A percentile compares a stretch with the other conserved stretches of the same genome.
Evolutionary conservation across 2,329 filamentous ascomycete species (phyloP).

Genomic region (Colletotrichum siamense): DNA sequence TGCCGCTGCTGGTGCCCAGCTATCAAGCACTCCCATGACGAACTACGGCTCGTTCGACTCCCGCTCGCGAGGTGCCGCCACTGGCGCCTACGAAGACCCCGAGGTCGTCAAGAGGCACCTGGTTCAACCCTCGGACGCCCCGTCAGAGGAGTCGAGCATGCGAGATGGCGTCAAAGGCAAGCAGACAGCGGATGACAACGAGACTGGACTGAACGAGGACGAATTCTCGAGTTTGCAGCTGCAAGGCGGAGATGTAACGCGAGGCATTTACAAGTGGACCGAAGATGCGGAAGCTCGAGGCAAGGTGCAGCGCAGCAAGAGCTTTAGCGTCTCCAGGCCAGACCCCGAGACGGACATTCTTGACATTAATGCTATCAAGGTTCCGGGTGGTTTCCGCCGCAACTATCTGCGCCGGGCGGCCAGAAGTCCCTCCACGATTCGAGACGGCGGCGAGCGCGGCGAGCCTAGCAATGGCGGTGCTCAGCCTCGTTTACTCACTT

Average conservation of each 20-base stretch:
- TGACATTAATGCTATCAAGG: slow-evolving; percentile 88
- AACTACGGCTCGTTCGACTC: slow-evolving; percentile 89
- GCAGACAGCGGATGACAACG: slow-evolving; percentile 47
- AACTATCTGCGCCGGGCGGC: slow-evolving; percentile 83
- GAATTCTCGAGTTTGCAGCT: slow-evolving; percentile 93
- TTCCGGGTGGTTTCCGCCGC: slow-evolving; percentile 91
- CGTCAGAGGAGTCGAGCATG: slow-evolving; percentile 51
- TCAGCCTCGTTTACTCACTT: slow-evolving; percentile 76
- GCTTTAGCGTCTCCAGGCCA: slow-evolving; percentile 80
- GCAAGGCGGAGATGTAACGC: slow-evolving; percentile 92
- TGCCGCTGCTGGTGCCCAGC: slow-evolving; percentile 48
- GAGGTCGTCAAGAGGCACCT: slow-evolving; percentile 91
- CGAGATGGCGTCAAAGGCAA: slow-evolving; percentile 59
- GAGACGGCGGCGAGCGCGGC: slow-evolving; percentile 44
- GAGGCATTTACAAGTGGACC: slow-evolving; percentile 96
- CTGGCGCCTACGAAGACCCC: slow-evolving; percentile 80
- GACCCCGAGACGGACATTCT: slow-evolving; percentile 81
- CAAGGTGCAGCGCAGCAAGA: slow-evolving; percentile 80
- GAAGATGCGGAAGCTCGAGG: slow-evolving; percentile 80
- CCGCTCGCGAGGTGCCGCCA: slow-evolving; percentile 58
- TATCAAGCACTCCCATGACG: slow-evolving; percentile 59
- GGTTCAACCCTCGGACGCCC: slow-evolving; percentile 68
- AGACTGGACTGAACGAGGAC: slow-evolving; percentile 62
- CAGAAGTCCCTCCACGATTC: slow-evolving; percentile 59
- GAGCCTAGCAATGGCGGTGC: slow-evolving; percentile 37